Evolutionary conservation across 176 grass and related monocot species (phyloP).

Genomic region (Triticum turgidum): DNA sequence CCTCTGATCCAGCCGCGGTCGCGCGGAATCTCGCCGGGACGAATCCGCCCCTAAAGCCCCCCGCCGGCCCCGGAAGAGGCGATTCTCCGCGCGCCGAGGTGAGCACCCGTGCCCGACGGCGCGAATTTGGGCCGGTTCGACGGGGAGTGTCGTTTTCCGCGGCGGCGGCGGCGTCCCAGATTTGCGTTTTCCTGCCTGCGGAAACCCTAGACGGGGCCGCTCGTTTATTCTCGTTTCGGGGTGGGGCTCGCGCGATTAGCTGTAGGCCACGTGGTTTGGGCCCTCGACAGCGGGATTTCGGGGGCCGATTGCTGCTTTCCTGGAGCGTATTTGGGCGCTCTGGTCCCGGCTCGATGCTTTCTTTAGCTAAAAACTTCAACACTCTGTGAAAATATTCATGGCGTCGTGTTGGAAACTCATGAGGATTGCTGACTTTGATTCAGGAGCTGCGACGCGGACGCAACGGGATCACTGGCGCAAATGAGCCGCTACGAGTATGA

Average conservation of each 20-base stretch:
- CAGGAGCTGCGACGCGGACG: slow-evolving; percentile 15
- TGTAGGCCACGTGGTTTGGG: background rate
- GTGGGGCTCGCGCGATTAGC: background rate
- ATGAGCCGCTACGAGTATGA: slow-evolving; percentile 52
- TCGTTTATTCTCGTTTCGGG: background rate
- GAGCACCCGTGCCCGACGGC: background rate
- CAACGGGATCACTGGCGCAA: slow-evolving; percentile 1
- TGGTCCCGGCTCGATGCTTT: background rate
- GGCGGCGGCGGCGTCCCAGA: slow-evolving; percentile 18
- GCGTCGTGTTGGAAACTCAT: background rate
- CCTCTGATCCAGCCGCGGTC: slow-evolving; percentile 31
- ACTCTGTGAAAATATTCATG: background rate
- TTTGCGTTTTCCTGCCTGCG: background rate
- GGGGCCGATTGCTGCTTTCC: background rate
- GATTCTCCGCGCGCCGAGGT: slow-evolving; percentile 24
- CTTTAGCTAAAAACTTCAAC: background rate
- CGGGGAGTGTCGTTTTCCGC: background rate
- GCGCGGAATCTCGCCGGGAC: slow-evolving; percentile 17
- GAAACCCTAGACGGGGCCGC: slow-evolving; percentile 37
- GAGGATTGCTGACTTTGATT: background rate
- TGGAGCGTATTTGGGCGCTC: background rate
- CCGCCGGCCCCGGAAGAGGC: background rate
- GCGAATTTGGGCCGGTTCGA: background rate
- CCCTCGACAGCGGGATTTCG: background rate
- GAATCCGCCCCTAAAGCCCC: background rate